Evolutionary conservation across 495 filamentous ascomycete genomes (phyloP).

Genomic region (Penicillium salamii): DNA sequence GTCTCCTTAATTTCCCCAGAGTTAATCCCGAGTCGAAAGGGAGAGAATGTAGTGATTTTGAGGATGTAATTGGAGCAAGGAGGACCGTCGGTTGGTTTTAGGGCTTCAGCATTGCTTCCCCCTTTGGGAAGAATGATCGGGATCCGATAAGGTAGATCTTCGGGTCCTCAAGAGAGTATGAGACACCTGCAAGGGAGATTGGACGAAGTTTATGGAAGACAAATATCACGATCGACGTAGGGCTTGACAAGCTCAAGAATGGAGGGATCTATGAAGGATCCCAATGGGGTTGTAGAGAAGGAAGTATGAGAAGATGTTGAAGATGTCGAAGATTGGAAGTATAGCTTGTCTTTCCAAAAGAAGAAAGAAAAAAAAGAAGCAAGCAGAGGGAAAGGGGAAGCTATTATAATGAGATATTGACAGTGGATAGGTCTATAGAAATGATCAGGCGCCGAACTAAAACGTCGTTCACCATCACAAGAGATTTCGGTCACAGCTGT

Average conservation of each 20-base stretch:
- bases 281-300: background rate
- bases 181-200: slow-evolving; percentile 29
- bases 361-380: slow-evolving; percentile 13
- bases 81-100: slow-evolving; percentile 21
- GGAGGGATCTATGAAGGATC: slow-evolving; percentile 33
- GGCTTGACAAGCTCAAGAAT: slow-evolving; percentile 9
- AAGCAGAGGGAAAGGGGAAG: slow-evolving; percentile 28
- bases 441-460: slow-evolving; percentile 41
- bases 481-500: slow-evolving; percentile 45
- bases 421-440: slow-evolving; percentile 38
- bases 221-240: slow-evolving; percentile 4
- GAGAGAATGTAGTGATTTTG: slow-evolving; percentile 27
- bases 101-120: slow-evolving; percentile 33
- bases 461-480: slow-evolving; percentile 33
- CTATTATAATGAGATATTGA: slow-evolving; percentile 33
- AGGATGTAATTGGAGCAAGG: slow-evolving; percentile 14
- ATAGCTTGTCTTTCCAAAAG: slow-evolving; percentile 20
- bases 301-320: slow-evolving; percentile 2
- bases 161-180: slow-evolving; percentile 15
- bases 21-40: slow-evolving; percentile 22
- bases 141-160: slow-evolving; percentile 25
- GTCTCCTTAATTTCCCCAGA: slow-evolving; percentile 26
- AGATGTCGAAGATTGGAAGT: slow-evolving; percentile 14
- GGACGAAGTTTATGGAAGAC: slow-evolving; percentile 3
- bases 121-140: slow-evolving; percentile 23